Evolutionary conservation across 768 basidiomycete genomes (phyloP), one percentile per base, ranked within the genome.

Genomic region (Lactarius indigo): DNA sequence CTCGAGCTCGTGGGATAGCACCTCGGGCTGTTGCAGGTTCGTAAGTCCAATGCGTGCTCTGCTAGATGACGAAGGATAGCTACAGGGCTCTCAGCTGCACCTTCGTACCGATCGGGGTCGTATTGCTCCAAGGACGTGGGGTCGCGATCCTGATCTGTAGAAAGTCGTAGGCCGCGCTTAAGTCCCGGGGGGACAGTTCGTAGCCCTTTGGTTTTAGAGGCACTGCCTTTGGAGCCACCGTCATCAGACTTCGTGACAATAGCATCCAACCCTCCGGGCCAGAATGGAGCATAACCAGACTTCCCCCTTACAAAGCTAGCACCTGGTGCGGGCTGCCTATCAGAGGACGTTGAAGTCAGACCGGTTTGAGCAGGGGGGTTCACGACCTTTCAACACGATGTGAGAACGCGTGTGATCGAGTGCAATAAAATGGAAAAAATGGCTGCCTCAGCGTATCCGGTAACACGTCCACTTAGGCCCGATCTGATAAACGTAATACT

Each of bases 231-330:
- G 41, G 58, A 1, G 20, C 33, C 64, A 3, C 54, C 35, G 7
- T 68, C 42, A 23, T 72, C 71, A 5, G 62, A 17, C 13, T 58
- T 72, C 68, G 52, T 47, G 41, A 75, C 69, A 20, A 81, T 79
- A 70, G 89, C 88, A 52, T 93, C 94, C 12, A 98, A 79, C 2
- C 97, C 97, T 56, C 97, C 97, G 7, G 97, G 97, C 79, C 88
- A 85, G 77, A 98, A 98, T 1, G 97, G 97, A 10, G 96, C 86
- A 77, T 96, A 87, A 54, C 91, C 90, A 26, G 94, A 91, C 77
- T 96, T 97, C 55, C 97, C 97, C 64, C 96, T 82, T 23, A 98
- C 95, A 76, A 98, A 98, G 63, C 85, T 88, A 62, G 85, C 83
- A 64, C 82, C 83, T 0, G 89, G 84, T 17, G 87, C 93, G 9